Base-by-base conservation (phyloP, 2,329 filamentous ascomycete genomes). In the Aureobasidium sp. region DNA sequence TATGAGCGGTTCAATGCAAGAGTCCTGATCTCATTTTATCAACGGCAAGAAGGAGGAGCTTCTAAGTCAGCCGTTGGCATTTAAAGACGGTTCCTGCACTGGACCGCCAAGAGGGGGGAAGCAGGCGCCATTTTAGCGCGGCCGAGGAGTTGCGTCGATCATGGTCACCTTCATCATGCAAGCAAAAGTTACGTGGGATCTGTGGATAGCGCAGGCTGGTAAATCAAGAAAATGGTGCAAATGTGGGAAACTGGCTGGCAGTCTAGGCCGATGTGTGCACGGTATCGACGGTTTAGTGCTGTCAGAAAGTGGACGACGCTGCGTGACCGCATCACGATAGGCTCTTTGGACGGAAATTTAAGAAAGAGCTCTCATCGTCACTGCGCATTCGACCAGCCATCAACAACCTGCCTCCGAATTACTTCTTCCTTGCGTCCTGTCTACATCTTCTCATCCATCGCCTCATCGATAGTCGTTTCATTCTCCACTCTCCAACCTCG, bases 351-450 rank as follows among this genome's bases (percentile, higher is more conserved):
- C 26, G 26, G 39, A 13, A 59, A n/a, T 39, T 48, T 46, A 59
- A 44, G 55, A 59, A 59, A 59, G 55, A 47, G 55, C 53, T 44
- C 20, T 32, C 55, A 48, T 48, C 57, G 57, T 60, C 57, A 60
- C 57, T 50, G 57, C 46, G 56, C 44, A 48, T 41, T 15, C 9
- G 24, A 39, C 59, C 59, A 52, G 59, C 59, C 59, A 61, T 52
- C 39, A 41, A 10, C 34, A 26, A 37, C 59, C 50, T 53, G 47
- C 59, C 41, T 46, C 44, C 29, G 27, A 46, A 50, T 44, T 53
- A 53, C 36, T n/a, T 32, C 27, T 53, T 50, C 37, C 50, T 53
- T 41, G 59, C 59, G 44, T 43, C 44, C 13, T 36, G 20, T 12
- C 32, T 56, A 62, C 51, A 46, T 62, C 50, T 55, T 48, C 32